A percentile compares a stretch with the other conserved stretches of the same genome.
phyloP scores from a whole-genome alignment of 2,329 filamentous ascomycete species.

The Cladosporium velox region DNA sequence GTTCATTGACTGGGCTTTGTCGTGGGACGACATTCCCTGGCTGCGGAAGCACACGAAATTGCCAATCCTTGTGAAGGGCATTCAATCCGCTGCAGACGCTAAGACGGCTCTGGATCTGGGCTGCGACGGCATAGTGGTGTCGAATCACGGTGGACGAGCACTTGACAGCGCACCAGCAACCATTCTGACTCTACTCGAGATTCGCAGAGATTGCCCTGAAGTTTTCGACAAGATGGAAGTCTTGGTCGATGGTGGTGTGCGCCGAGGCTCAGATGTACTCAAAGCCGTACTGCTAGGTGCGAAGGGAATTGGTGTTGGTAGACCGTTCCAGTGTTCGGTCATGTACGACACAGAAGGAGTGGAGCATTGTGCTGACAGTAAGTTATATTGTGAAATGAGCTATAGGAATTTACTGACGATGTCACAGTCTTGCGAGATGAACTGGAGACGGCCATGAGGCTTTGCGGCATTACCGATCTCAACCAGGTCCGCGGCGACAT shows the following conservation, averaged over 20 bases:
- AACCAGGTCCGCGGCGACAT: conserved; percentile 63
- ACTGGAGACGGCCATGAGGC: conserved; percentile 65
- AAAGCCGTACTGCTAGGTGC: conserved; percentile 68
- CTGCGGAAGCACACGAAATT: conserved; percentile 53
- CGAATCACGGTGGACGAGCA: conserved; percentile 58
- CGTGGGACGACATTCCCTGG: conserved; percentile 52
- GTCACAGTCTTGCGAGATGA: conserved; percentile 55
- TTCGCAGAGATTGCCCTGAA: conserved; percentile 62
- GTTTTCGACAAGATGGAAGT: conserved; percentile 64
- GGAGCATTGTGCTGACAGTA: conserved; percentile 57
- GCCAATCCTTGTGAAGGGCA: conserved; percentile 49
- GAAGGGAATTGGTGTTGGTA: conserved; percentile 61
- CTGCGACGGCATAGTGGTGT: conserved; percentile 51
- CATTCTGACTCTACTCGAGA: conserved; percentile 62
- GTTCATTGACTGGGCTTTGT: conserved; percentile 59
- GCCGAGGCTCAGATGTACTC: conserved; percentile 65
- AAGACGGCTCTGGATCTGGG: conserved; percentile 45
- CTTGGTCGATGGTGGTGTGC: conserved; percentile 65
- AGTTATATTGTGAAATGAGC: conserved; percentile 33
- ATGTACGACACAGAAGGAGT: conserved; percentile 60
- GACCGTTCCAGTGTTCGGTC: conserved; percentile 62
- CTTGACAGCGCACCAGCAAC: conserved; percentile 54
- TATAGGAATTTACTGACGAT: conserved; percentile 21
- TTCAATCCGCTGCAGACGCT: conserved; percentile 47
- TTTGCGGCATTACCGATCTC: conserved; percentile 64